Base-by-base conservation (phyloP, 495 filamentous ascomycete genomes). In the Letharia columbiana region DNA sequence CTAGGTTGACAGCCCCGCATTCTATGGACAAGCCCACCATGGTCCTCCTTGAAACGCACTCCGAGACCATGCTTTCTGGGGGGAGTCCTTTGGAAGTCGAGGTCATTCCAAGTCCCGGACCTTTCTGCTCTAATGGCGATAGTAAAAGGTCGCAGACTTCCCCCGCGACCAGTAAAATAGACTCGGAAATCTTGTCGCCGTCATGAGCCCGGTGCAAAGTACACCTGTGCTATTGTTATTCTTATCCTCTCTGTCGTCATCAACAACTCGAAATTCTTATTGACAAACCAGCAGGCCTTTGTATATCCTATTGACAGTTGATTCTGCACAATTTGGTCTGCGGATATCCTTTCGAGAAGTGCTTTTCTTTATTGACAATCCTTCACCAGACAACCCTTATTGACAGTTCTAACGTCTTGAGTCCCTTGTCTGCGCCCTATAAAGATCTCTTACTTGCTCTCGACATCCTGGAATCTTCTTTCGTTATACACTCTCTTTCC, bases 301-400 rank as follows among this genome's bases (percentile, higher is more conserved):
- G 52, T 56, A 35, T 56, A 35, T 33, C 52, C 35, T 67, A 67
- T 67, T 67, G 66, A 67, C n/a, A 67, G 37, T 33, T 42, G 17
- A 28, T 57, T 64, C 33, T 28, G 28, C 45, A 44, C 17, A 23
- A 41, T 54, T 13, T 44, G 39, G 49, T 44, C 50, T 33, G n/a
- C 2, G 23, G 31, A 23, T 18, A 62, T 33, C 35, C 42, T 31
- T 56, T 64, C 11, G 42, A 35, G 1, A 61, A 44, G 40, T 61
- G 23, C 37, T 15, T 47, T 68, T 37, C 57, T 65, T 61, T 68
- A 68, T 68, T 61, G 62, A 61, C 42, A 59, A 17, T 9, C 31
- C n/a, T 42, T 58, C 35, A 65, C 18, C 18, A 28, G 10, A 42
- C n/a, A 20, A 40, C 31, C 17, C 17, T 23, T 42, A 63, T 64